These are phyloP conservation scores for Dalbergia cochinchinensis DNA, from an alignment of 306 rosid genomes.

Conservation along the genomic window DNA sequence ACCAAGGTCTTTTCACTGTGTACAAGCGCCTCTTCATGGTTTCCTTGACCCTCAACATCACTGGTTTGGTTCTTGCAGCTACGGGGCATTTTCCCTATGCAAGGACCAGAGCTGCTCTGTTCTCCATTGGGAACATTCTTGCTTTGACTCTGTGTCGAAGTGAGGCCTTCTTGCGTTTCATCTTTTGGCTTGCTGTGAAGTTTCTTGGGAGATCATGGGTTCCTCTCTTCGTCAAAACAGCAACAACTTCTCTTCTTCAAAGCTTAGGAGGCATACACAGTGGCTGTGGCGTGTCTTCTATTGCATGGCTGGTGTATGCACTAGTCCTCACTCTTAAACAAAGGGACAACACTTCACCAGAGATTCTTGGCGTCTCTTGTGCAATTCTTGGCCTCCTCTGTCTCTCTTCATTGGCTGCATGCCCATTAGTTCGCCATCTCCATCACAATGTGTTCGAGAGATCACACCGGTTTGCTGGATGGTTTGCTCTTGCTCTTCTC, in stretches of 20 bases:
- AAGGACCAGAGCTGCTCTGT: conserved; percentile 48
- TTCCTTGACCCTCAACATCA: conserved; percentile 47
- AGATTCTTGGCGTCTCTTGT: conserved; percentile 49
- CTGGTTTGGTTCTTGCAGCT: conserved; percentile 54
- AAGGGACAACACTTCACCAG: conserved; percentile 50
- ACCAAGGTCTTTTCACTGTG: conserved; percentile 65
- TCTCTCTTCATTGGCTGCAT: conserved; percentile 61
- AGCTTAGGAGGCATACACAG: conserved; percentile 69
- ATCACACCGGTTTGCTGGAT: conserved; percentile 59
- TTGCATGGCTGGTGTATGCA: conserved; percentile 62
- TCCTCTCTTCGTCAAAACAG: conserved; percentile 56
- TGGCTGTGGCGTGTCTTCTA: conserved; percentile 62
- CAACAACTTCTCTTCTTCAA: conserved; percentile 55
- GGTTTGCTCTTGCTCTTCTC: conserved; percentile 57
- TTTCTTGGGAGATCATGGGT: conserved; percentile 54
- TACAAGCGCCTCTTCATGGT: conserved; percentile 60
- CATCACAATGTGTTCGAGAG: conserved; percentile 65
- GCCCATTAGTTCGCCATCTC: conserved; percentile 66
- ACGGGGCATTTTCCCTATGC: conserved; percentile 52
- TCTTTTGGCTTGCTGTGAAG: conserved; percentile 53
- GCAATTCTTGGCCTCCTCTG: conserved; percentile 59
- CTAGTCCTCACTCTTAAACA: conserved; percentile 51
- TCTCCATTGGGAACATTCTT: conserved; percentile 58
- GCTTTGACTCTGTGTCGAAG: conserved; percentile 56
- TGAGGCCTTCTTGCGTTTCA: conserved; percentile 55